phyloP scores from a whole-genome alignment of 306 rosid genomes.

The Pterocarpus santalinus region DNA sequence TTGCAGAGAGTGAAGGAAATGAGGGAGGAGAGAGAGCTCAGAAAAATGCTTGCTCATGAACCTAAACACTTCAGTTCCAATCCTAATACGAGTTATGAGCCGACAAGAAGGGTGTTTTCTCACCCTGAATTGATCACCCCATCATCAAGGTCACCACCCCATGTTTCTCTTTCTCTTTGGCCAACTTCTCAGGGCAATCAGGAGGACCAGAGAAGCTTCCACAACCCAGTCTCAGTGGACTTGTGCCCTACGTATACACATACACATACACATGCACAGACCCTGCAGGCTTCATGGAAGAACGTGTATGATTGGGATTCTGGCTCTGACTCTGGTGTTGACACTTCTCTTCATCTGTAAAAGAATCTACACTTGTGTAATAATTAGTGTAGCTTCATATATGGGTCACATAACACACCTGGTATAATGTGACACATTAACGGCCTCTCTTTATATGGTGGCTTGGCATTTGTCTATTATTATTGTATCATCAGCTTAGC shows the following conservation, averaged over 20 bases:
- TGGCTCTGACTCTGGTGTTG: conserved; percentile 60
- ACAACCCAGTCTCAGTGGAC: conserved; percentile 49
- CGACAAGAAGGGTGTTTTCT: conserved; percentile 50
- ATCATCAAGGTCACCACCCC: conserved; percentile 54
- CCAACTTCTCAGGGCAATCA: conserved; percentile 46
- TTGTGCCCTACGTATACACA: conserved; percentile 42
- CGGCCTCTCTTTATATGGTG: conserved; percentile 22
- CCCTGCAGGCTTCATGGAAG: conserved; percentile 43
- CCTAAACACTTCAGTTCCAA: conserved; percentile 46
- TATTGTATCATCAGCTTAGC: conserved; percentile 25
- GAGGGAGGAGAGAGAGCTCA: conserved; percentile 80
- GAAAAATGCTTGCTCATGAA: conserved; percentile 49
- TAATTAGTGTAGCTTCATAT: conserved; percentile 34
- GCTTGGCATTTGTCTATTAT: conserved; percentile 27
- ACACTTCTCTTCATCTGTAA: conserved; percentile 94
- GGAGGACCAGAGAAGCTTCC: conserved; percentile 34
- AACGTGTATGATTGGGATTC: conserved; percentile 48
- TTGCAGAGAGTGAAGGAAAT: conserved; percentile 85
- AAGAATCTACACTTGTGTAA: conserved; percentile 38
- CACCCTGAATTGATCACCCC: conserved; percentile 54
- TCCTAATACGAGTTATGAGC: conserved; percentile 21
- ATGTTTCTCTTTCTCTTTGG: conserved; percentile 74
- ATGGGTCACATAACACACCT: conserved; percentile 31
- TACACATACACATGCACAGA: conserved; percentile 24
- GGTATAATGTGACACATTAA: conserved; percentile 37